Evolutionary conservation across 2,329 filamentous ascomycete genomes (phyloP).

Genomic region (Clarireedia paspali): DNA sequence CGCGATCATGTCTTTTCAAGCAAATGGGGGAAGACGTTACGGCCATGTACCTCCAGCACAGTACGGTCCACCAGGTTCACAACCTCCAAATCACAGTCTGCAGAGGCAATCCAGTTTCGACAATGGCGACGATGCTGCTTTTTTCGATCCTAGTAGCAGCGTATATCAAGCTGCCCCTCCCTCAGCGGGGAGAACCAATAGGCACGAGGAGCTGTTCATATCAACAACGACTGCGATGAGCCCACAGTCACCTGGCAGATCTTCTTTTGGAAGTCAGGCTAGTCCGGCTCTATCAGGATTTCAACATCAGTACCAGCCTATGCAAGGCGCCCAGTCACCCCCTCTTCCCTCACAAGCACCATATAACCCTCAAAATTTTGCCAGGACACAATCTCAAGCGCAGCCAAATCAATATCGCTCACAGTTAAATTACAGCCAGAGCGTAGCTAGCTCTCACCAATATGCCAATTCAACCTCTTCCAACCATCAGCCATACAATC

Average conservation of each 20-base stretch:
- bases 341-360: constrained; percentile 33
- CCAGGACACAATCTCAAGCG: constrained; percentile 31
- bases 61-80: constrained; percentile 40
- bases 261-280: constrained; percentile 20
- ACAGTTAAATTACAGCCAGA: constrained; percentile 42
- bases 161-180: constrained; percentile 27
- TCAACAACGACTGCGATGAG: constrained; percentile 17
- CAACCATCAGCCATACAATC: constrained; percentile 58
- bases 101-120: constrained; percentile 64
- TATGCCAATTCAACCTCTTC: constrained; percentile 38
- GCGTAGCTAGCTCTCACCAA: constrained; percentile 16
- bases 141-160: constrained; percentile 34
- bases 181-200: constrained; percentile 20
- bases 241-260: constrained; percentile 22
- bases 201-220: constrained; percentile 58
- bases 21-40: constrained; percentile 54
- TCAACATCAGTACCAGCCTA: constrained; percentile 45
- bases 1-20: constrained; percentile 50
- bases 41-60: constrained; percentile 60
- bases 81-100: constrained; percentile 30
- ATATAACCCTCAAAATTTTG: constrained; percentile 59
- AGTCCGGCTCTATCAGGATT: constrained; percentile 35
- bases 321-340: constrained; percentile 27
- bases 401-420: constrained; percentile 37
- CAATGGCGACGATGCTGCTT: constrained; percentile 61